Base-by-base conservation (phyloP, 345 rosid genomes). In the Firmiana major region DNA sequence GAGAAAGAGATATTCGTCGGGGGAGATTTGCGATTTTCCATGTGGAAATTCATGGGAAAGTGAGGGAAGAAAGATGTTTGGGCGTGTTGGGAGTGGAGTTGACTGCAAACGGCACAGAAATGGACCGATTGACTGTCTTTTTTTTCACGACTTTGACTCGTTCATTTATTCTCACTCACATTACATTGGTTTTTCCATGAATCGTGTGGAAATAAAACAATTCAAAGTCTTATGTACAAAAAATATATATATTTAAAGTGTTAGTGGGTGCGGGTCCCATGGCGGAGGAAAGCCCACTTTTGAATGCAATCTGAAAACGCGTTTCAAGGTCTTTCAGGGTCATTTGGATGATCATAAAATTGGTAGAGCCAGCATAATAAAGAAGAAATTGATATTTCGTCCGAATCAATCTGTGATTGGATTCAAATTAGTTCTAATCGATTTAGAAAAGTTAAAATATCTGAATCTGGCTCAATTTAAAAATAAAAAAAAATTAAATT, bases 1-100 rank as follows among this genome's bases (percentile, higher is more conserved):
- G 49, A 10, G 46, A 40, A 46, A 1, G 43, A 15, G 74, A 75
- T 75, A 36, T 74, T 42, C 69, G 31, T 74, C 51, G 81, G 78
- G 78, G 45, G 76, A 31, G 70, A 34, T n/a, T 54, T 63, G 80
- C 21, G n/a, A 16, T 6, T 31, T 75, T 75, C 63, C 0, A 63
- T 1, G 72, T 9, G 60, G 78, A 38, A 75, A 53, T 63, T 75
- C 72, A 51, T 75, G 71, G 78, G 71, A 76, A 68, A 76, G 53
- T 21, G 63, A 21, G 5, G 12, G 5, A 3, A 17, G 45, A 57
- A 53, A 51, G 55, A 26, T 43, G 31, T 71, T 71, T 46, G 19
- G 48, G 63, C 80, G 84, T 70, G 72, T 64, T n/a, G 83, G 79
- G 84, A 21, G 73, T 49, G 75, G 82, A 67, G 86, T 77, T 76